Evolutionary conservation across 345 rosid genomes (phyloP).

Genomic region (Camelina hispida): DNA sequence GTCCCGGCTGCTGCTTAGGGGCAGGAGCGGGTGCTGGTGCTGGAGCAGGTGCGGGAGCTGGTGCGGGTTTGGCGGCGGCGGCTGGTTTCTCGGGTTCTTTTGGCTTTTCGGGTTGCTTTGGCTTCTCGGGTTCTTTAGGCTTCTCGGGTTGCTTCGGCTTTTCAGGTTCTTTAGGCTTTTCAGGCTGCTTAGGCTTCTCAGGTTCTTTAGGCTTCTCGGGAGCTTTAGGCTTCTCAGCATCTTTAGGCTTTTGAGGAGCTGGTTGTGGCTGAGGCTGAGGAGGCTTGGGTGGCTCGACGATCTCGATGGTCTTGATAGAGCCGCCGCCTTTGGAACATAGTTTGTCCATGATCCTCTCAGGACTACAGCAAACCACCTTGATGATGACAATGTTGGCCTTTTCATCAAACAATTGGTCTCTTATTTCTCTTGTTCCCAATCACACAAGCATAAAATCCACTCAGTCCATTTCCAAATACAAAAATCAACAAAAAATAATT

Average conservation of each 20-base stretch:
- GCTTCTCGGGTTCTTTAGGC: constrained; percentile 20
- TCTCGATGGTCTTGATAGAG: constrained; percentile 59
- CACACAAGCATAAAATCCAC: constrained; percentile 40
- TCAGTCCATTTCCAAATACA: constrained; percentile 50
- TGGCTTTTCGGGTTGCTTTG: constrained; percentile 4
- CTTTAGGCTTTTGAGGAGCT: constrained; percentile 24
- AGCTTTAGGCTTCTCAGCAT: constrained; percentile 24
- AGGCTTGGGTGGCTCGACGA: constrained; percentile 46
- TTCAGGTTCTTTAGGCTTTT: constrained; percentile 26
- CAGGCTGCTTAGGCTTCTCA: constrained; percentile 23
- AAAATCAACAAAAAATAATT: not conserved
- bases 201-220: constrained; percentile 30
- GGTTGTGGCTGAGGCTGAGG: constrained; percentile 27
- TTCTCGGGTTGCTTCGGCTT: constrained; percentile 1
- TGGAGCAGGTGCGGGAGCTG: no score
- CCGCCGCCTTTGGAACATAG: constrained; percentile 63
- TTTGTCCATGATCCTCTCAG: constrained; percentile 68
- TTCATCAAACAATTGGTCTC: constrained; percentile 67
- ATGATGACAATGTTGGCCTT: constrained; percentile 67
- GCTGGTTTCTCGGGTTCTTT: constrained; percentile 21
- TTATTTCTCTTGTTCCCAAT: constrained; percentile 69
- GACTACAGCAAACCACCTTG: constrained; percentile 80
- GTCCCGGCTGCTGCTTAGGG: constrained; percentile 34
- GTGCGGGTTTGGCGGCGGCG: not conserved
- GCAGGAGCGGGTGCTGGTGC: constrained; percentile 22